phyloP scores from a whole-genome alignment of 805 yeast species.

The Blastobotrys terrestris region DNA sequence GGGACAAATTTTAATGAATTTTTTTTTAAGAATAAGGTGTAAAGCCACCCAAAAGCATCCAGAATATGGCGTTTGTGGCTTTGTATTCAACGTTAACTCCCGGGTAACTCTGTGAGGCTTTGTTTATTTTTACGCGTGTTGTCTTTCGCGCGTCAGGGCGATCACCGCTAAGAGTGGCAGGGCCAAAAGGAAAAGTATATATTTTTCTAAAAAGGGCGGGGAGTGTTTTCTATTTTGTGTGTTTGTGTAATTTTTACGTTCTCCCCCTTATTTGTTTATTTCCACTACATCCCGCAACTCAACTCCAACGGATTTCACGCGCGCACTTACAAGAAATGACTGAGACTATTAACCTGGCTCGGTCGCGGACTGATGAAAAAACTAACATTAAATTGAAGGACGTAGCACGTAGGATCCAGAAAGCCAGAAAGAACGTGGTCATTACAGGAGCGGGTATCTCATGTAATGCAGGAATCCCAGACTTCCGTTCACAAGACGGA shows the following conservation, averaged over 20 bases:
- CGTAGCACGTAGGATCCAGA: conserved; percentile 39
- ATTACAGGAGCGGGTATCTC: conserved; percentile 96
- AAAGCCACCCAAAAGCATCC: neutral
- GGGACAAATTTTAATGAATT: no score
- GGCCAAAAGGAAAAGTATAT: neutral
- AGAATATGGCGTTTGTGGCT: neutral
- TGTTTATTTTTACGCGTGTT: neutral
- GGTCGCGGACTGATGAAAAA: conserved; percentile 18
- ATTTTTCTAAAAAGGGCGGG: neutral
- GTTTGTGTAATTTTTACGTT: neutral
- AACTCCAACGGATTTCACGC: no score
- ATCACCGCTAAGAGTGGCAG: neutral
- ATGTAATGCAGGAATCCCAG: conserved; percentile 96
- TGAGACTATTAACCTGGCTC: neutral
- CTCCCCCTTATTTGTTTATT: no score
- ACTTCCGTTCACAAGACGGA: conserved; percentile 80
- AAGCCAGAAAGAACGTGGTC: conserved; percentile 52
- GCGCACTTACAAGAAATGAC: neutral
- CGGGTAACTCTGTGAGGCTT: neutral
- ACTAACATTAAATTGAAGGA: conserved; percentile 2
- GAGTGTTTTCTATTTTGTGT: neutral
- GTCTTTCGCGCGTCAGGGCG: neutral
- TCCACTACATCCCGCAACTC: neutral
- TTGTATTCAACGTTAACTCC: neutral
- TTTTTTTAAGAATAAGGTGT: neutral